Evolutionary conservation across 2,329 filamentous ascomycete genomes (phyloP), one percentile per base, ranked within the genome.

Genomic region (Penicillium fuscoglaucum): DNA sequence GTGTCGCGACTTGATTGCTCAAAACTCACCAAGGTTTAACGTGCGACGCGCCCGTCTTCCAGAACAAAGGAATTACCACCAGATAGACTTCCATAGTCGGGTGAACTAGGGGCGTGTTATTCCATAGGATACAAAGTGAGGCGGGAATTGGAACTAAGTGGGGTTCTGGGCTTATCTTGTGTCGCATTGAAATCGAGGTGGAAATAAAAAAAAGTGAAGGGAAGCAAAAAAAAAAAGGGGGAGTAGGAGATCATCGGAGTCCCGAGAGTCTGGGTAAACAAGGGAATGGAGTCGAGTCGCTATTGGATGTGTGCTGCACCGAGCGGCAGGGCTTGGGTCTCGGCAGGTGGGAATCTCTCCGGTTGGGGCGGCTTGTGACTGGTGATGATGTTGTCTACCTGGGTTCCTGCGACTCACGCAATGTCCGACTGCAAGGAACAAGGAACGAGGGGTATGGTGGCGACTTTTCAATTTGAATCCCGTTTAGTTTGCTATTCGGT

Each of bases 371-470:
- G 33, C 29, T 40, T 41, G 33, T 57, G 40, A 41, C 33, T 56
- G 54, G 40, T 54, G 54, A 56, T 58, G 62, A 65, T 64, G 53
- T 59, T 45, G 41, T 53, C 51, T 53, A 28, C 29, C 48, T 50
- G 17, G 53, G 56, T 60, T 65, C 53, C 57, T 64, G 60, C 51
- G 46, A 55, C 39, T 54, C 26, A 48, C 46, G 52, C 49, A 39
- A 61, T 57, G 24, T 57, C 54, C 57, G 48, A 21, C 59, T 65
- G 64, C 62, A 66, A 66, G 64, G 64, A 62, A 65, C 63, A 59
- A 52, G 61, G 55, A 44, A 52, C 44, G 51, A 45, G 50, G 31
- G 31, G 33, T 17, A 39, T 52, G 33, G 64, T 60, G 59, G 61
- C 54, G 43, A 60, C 47, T 50, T 54, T 31, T 59, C 47, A 28